A percentile compares a stretch with the other conserved stretches of the same genome.
phyloP scores from a whole-genome alignment of 306 rosid genomes.

The Citrullus mucosospermus region DNA sequence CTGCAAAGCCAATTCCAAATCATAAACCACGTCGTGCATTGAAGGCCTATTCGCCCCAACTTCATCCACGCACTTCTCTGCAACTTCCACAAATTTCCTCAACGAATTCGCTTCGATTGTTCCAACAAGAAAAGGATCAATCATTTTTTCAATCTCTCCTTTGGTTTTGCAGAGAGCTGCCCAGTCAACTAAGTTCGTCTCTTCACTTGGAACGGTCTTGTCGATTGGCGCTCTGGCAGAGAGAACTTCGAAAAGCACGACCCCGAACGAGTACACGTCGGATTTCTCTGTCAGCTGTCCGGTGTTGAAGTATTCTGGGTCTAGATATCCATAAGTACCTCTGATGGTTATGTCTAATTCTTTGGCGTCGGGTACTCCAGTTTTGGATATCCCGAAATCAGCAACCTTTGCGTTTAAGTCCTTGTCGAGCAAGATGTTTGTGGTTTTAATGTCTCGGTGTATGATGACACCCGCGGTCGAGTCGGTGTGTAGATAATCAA shows the following conservation, averaged over 20 bases:
- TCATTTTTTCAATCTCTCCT: neutral
- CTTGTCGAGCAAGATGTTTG: conserved; percentile 9
- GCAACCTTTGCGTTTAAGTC: neutral
- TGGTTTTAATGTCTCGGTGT: conserved; percentile 10
- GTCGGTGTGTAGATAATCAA: conserved; percentile 1
- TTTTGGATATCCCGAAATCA: conserved; percentile 6
- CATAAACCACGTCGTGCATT: conserved; percentile 4
- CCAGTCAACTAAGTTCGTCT: neutral
- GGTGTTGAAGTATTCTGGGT: neutral
- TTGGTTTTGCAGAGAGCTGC: neutral
- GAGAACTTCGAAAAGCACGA: conserved; percentile 8
- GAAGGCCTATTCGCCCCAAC: conserved; percentile 2
- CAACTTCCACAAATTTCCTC: conserved; percentile 1
- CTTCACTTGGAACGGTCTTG: neutral
- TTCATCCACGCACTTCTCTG: neutral
- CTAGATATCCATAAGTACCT: neutral
- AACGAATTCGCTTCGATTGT: neutral
- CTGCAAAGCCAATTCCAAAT: neutral
- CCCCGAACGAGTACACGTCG: conserved; percentile 2
- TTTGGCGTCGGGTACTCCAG: neutral
- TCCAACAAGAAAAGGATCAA: neutral
- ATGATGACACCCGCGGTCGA: neutral
- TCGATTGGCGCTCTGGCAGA: neutral
- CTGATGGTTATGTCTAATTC: neutral
- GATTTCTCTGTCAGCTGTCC: neutral